phyloP scores from a whole-genome alignment of 257 asterid genomes.

The Solanum rostratum region DNA sequence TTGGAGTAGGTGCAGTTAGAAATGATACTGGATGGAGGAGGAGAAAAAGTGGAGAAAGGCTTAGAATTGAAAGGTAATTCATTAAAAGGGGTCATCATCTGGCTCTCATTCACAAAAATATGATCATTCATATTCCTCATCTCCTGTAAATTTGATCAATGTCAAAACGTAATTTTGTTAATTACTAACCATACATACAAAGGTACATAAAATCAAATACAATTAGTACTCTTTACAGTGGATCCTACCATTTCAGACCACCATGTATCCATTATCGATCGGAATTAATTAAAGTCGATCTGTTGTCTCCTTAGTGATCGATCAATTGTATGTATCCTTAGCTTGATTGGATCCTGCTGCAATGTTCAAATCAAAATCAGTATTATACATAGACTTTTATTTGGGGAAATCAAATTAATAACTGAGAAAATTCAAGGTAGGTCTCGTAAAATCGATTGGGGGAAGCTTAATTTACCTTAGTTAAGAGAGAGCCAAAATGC shows the following conservation, averaged over 20 bases:
- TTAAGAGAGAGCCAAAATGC: background rate
- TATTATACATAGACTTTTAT: background rate
- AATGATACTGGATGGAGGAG: background rate
- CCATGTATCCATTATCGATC: slow-evolving; percentile 4
- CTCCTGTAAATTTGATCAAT: background rate
- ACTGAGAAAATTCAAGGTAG: background rate
- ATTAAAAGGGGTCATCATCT: background rate
- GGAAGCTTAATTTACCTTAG: background rate
- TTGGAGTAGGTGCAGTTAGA: background rate
- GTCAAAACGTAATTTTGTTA: background rate
- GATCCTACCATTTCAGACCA: slow-evolving; percentile 5
- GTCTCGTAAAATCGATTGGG: background rate
- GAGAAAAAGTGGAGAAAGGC: background rate
- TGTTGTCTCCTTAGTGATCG: background rate
- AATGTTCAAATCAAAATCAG: background rate
- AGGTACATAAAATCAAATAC: background rate
- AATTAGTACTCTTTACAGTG: background rate
- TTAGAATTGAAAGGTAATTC: background rate
- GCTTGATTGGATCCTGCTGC: background rate
- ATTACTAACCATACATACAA: background rate
- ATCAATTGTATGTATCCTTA: background rate
- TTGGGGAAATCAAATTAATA: background rate
- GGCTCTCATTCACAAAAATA: background rate
- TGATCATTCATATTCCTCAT: background rate
- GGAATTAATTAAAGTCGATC: background rate